Evolutionary conservation across 495 filamentous ascomycete species (phyloP).

Genomic region (Hypomontagnella submonticulosa): DNA sequence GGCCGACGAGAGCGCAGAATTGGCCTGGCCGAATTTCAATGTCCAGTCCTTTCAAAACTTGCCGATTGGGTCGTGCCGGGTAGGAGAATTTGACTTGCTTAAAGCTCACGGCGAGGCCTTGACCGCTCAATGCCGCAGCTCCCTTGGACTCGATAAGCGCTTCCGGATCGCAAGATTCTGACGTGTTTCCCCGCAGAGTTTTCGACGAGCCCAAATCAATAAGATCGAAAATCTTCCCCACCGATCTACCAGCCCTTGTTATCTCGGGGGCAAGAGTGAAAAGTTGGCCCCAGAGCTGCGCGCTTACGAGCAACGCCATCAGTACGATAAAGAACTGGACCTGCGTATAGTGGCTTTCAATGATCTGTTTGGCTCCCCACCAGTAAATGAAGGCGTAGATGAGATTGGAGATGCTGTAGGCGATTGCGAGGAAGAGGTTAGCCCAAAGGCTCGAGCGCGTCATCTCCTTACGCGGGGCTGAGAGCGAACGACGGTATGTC

Average conservation of each 20-base stretch:
- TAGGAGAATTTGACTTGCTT: constrained; percentile 68
- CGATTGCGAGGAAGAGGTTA: constrained; percentile 65
- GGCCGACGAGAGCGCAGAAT: constrained; percentile 70
- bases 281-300: constrained; percentile 73
- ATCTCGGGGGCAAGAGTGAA: constrained; percentile 72
- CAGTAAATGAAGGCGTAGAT: constrained; percentile 75
- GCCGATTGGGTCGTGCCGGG: constrained; percentile 65
- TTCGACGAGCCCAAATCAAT: constrained; percentile 57
- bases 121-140: constrained; percentile 28
- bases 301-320: constrained; percentile 69
- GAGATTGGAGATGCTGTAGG: constrained; percentile 63
- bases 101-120: constrained; percentile 61
- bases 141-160: constrained; percentile 38
- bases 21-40: constrained; percentile 66
- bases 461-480: constrained; percentile 61
- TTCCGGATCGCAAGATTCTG: constrained; percentile 36
- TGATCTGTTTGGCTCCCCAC: constrained; percentile 70
- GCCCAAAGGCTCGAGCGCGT: constrained; percentile 58
- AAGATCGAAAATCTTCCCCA: constrained; percentile 58
- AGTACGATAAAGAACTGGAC: constrained; percentile 75
- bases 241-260: constrained; percentile 63
- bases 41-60: constrained; percentile 64
- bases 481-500: constrained; percentile 58
- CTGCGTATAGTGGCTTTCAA: constrained; percentile 64
- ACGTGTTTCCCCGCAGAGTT: constrained; percentile 19